Percentiles rank a stretch among this genome's conserved stretches.
These are phyloP conservation scores for Penicillium crystallinum DNA, from an alignment of 495 filamentous ascomycete genomes.

Conservation along the genomic window DNA sequence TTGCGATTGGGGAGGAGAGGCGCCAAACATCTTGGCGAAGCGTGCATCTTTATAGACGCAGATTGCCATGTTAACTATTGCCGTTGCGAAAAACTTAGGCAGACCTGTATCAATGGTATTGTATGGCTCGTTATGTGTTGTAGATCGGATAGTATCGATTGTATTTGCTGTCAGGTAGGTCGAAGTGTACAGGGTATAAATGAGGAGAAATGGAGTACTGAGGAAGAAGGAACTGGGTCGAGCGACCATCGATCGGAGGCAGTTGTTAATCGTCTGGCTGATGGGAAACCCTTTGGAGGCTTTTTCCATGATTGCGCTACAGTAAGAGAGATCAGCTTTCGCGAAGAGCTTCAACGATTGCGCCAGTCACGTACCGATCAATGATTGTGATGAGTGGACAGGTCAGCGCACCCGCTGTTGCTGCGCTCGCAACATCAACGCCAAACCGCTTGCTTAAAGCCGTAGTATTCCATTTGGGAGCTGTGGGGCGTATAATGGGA, in stretches of 20 bases:
- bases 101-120: slow-evolving; percentile 64
- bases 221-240: slow-evolving; percentile 68
- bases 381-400: slow-evolving; percentile 87
- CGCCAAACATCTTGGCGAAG: slow-evolving; percentile 79
- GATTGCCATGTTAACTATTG: slow-evolving; percentile 78
- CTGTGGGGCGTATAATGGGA: slow-evolving; percentile 9
- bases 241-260: slow-evolving; percentile 57
- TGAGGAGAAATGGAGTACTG: slow-evolving; percentile 77
- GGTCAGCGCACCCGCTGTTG: slow-evolving; percentile 72
- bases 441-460: slow-evolving; percentile 62
- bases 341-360: neutral
- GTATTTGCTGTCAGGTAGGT: slow-evolving; percentile 89
- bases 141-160: slow-evolving; percentile 76
- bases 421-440: slow-evolving; percentile 70
- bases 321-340: slow-evolving; percentile 3
- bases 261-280: slow-evolving; percentile 55
- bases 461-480: slow-evolving; percentile 67
- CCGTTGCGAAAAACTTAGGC: slow-evolving; percentile 78
- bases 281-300: slow-evolving; percentile 78
- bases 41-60: slow-evolving; percentile 91
- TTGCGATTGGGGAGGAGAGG: slow-evolving; percentile 15
- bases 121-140: slow-evolving; percentile 50
- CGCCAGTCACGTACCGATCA: slow-evolving; percentile 62
- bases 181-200: slow-evolving; percentile 82
- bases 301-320: slow-evolving; percentile 91